These are phyloP conservation scores for Aspergillaceae sp. DNA, from an alignment of 2,329 filamentous ascomycete species.

Conservation along the genomic window DNA sequence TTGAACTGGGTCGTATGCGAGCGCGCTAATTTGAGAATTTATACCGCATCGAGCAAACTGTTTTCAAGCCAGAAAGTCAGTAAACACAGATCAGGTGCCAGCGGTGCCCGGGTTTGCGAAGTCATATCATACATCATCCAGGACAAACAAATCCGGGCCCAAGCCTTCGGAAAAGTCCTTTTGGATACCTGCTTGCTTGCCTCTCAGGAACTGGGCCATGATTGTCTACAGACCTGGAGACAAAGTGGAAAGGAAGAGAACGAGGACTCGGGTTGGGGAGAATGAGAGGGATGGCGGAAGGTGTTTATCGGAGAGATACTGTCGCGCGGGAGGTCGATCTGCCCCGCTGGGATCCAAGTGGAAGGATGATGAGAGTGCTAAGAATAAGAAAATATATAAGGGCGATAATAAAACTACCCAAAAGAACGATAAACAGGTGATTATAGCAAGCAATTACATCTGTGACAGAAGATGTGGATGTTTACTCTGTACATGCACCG, in stretches of 20 bases:
- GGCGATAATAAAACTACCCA: no score
- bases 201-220: constrained; percentile 83
- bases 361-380: background rate
- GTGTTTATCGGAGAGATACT: constrained; percentile 3
- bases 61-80: constrained; percentile 3
- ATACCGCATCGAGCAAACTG: constrained; percentile 69
- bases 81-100: constrained; percentile 6
- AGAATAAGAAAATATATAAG: no score
- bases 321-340: constrained; percentile 2
- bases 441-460: no score
- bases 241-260: constrained; percentile 3
- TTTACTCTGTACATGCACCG: no score
- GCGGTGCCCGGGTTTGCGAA: constrained; percentile 20
- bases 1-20: constrained; percentile 90
- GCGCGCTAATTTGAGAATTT: constrained; percentile 63
- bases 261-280: constrained; percentile 7
- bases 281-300: constrained; percentile 1
- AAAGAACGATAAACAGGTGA: no score
- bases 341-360: background rate
- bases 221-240: constrained; percentile 16
- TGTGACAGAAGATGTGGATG: no score
- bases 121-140: constrained; percentile 63
- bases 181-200: constrained; percentile 88
- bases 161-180: constrained; percentile 82
- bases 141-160: constrained; percentile 64